Conservation (phyloP, 164 flowering plant genomes). For the Platanus orientalis region DNA sequence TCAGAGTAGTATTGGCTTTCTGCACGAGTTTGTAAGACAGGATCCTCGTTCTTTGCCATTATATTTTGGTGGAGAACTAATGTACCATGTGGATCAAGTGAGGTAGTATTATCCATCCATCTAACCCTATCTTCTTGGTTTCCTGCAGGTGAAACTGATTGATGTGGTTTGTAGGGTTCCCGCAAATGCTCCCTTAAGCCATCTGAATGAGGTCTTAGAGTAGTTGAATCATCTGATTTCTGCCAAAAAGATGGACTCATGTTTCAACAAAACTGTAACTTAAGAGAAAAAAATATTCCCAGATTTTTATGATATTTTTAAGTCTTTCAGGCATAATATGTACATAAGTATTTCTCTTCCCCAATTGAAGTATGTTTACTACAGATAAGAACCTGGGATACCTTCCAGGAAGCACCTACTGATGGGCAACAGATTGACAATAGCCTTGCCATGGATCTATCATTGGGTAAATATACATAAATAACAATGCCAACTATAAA, state of each 20-base stretch:
- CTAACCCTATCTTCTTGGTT: constrained; percentile 33
- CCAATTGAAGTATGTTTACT: neutral
- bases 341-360: neutral
- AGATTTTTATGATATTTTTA: neutral
- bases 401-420: too few species aligned
- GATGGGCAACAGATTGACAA: too few species aligned
- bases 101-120: constrained; percentile 22
- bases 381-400: too few species aligned
- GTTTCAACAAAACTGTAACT: constrained; percentile 9
- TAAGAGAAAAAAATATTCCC: neutral
- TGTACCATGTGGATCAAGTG: constrained; percentile 27
- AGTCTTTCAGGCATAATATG: too few species aligned
- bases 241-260: constrained; percentile 21
- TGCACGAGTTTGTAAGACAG: neutral
- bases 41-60: constrained; percentile 9
- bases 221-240: constrained; percentile 45
- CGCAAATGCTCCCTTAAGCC: constrained; percentile 22
- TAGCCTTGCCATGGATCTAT: too few species aligned
- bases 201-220: constrained; percentile 26
- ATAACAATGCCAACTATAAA: too few species aligned
- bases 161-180: constrained; percentile 27
- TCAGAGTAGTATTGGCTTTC: neutral
- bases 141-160: constrained; percentile 20
- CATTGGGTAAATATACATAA: too few species aligned
- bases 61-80: constrained; percentile 30